phyloP scores from a whole-genome alignment of 1,284 basidiomycete genomes.

The Heterobasidion irregulare region DNA sequence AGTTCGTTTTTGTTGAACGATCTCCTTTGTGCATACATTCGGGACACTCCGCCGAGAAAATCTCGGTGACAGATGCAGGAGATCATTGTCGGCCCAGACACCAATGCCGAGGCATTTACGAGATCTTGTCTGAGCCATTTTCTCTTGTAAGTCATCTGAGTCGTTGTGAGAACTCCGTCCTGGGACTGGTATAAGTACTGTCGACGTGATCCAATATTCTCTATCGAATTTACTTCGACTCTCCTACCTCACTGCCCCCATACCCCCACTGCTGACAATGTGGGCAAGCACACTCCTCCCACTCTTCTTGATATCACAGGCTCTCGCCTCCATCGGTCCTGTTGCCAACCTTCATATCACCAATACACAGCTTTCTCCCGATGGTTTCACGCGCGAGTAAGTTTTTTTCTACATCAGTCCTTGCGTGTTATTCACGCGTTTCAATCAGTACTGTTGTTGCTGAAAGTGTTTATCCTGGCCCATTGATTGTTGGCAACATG shows the following conservation, averaged over 20 bases:
- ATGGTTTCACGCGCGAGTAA: slow-evolving; percentile 11
- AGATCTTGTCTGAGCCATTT: too few relatives aligned
- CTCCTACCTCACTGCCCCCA: too few relatives aligned
- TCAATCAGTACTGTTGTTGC: slow-evolving; percentile 11
- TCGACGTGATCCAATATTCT: background rate
- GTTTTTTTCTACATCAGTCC: background rate
- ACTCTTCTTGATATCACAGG: background rate
- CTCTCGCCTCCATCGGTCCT: slow-evolving; percentile 9
- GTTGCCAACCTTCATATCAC: slow-evolving; percentile 6
- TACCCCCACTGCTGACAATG: too few relatives aligned
- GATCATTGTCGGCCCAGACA: too few relatives aligned
- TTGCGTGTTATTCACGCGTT: background rate
- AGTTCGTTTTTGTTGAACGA: too few relatives aligned
- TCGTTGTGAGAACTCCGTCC: too few relatives aligned
- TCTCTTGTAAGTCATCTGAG: too few relatives aligned
- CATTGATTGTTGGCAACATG: slow-evolving; percentile 11
- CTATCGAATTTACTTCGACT: background rate
- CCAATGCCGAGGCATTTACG: too few relatives aligned
- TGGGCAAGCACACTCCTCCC: background rate
- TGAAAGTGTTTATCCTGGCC: slow-evolving; percentile 12
- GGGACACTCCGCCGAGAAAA: too few relatives aligned
- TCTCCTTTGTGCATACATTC: too few relatives aligned
- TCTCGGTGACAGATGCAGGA: too few relatives aligned
- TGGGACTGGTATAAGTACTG: too few relatives aligned
- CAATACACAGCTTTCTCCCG: slow-evolving; percentile 9